Evolutionary conservation across 306 rosid genomes (phyloP).

Genomic region (Alnus rubra): DNA sequence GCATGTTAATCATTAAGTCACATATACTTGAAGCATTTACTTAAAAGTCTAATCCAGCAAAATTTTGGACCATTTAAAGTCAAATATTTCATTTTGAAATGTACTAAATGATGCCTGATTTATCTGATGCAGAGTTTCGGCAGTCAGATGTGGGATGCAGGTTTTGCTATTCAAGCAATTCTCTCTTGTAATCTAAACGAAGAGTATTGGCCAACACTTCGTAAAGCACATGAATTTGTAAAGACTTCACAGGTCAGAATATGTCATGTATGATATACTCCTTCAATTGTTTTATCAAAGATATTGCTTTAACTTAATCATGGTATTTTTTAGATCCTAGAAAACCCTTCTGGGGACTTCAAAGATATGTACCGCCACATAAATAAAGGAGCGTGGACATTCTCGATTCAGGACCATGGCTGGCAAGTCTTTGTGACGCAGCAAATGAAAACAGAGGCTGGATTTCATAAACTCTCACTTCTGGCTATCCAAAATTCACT

Average conservation of each 20-base stretch:
- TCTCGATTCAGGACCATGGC: conserved; percentile 53
- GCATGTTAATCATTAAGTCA: not conserved
- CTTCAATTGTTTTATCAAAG: not conserved
- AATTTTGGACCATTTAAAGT: no score
- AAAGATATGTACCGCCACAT: conserved; percentile 46
- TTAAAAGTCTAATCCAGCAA: no score
- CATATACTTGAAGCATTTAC: not conserved
- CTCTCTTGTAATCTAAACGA: no score
- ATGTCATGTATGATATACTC: not conserved
- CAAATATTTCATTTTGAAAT: not conserved
- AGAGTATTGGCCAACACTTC: no score
- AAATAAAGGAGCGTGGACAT: conserved; percentile 60
- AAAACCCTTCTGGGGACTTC: conserved; percentile 33
- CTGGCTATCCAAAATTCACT: no score
- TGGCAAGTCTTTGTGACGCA: conserved; percentile 38
- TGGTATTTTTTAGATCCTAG: conserved; percentile 30
- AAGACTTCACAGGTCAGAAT: conserved; percentile 62
- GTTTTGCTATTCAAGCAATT: no score
- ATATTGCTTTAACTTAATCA: not conserved
- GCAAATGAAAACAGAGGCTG: no score
- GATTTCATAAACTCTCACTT: no score
- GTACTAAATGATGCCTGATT: not conserved
- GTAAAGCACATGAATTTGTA: conserved; percentile 27
- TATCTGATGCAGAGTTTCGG: conserved; percentile 46
- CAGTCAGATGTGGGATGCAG: conserved; percentile 25